These are phyloP conservation scores for Pachysandra terminalis DNA, from an alignment of 164 flowering plant genomes.

Conservation along the genomic window DNA sequence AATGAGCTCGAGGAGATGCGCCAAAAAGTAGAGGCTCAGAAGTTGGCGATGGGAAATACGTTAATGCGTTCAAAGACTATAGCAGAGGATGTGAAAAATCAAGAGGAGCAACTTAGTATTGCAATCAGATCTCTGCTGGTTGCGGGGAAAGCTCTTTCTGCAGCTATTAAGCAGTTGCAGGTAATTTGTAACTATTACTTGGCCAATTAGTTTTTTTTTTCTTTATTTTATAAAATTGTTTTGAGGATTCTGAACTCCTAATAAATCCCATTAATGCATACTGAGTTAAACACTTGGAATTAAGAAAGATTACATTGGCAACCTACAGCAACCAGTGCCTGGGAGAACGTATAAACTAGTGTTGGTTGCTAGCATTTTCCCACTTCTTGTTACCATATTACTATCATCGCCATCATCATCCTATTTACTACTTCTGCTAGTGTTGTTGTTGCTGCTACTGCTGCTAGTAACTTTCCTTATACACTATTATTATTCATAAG, in stretches of 20 bases:
- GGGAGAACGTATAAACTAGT: too few relatives aligned
- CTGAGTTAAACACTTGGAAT: not conserved
- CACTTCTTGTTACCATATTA: too few relatives aligned
- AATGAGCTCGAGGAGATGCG: conserved; percentile 82
- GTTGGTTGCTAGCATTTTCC: too few relatives aligned
- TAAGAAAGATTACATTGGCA: too few relatives aligned
- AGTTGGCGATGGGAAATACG: conserved; percentile 50
- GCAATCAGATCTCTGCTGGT: conserved; percentile 58
- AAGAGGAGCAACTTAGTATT: conserved; percentile 49
- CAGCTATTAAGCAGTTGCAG: conserved; percentile 63
- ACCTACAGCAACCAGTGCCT: too few relatives aligned
- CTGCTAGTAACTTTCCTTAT: too few relatives aligned
- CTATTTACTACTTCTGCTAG: too few relatives aligned
- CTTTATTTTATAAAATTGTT: not conserved
- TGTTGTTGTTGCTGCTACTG: too few relatives aligned
- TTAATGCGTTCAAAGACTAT: conserved; percentile 41
- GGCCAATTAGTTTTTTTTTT: not conserved
- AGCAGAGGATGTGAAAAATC: conserved; percentile 48
- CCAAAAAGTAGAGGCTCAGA: conserved; percentile 51
- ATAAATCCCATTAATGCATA: not conserved
- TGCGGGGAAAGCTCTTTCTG: conserved; percentile 66
- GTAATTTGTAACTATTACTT: conserved; percentile 23
- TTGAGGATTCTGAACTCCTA: too few relatives aligned
- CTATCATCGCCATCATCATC: too few relatives aligned
- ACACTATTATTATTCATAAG: too few relatives aligned